Percentiles rank a stretch among this genome's conserved stretches.
These are phyloP conservation scores for Tylopilus subfusipes DNA, from an alignment of 768 basidiomycete genomes.

Conservation along the genomic window DNA sequence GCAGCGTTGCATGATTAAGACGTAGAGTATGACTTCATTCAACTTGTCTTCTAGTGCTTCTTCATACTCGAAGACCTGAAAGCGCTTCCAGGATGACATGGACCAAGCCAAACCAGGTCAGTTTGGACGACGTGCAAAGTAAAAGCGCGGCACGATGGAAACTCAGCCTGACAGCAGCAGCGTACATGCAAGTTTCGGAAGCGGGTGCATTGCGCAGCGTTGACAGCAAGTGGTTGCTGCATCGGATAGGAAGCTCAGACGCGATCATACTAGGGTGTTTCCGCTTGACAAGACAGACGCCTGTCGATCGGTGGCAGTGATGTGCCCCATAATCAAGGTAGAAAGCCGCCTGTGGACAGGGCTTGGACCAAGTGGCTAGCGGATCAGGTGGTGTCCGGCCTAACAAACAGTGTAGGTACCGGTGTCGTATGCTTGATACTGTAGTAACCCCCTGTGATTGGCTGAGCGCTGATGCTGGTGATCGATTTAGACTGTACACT, in stretches of 20 bases:
- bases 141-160: background rate
- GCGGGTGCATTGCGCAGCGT: background rate
- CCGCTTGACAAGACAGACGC: constrained; percentile 7
- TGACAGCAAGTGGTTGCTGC: background rate
- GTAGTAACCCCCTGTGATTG: no score
- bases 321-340: background rate
- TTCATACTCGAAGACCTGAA: constrained; percentile 6
- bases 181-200: background rate
- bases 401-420: background rate
- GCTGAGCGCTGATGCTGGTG: background rate
- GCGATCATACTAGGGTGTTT: background rate
- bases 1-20: constrained; percentile 8
- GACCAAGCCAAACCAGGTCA: background rate
- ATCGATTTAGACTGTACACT: background rate
- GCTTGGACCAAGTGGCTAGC: background rate
- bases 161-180: background rate
- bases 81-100: background rate
- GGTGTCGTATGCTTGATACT: background rate
- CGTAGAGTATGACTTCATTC: background rate
- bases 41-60: background rate
- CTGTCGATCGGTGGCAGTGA: constrained; percentile 3
- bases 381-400: background rate
- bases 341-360: constrained; percentile 1
- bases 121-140: background rate
- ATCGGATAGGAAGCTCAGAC: background rate